Evolutionary conservation across 331 rosid species (phyloP), one percentile per base, ranked within the genome.

Genomic region (Ulmus americana): DNA sequence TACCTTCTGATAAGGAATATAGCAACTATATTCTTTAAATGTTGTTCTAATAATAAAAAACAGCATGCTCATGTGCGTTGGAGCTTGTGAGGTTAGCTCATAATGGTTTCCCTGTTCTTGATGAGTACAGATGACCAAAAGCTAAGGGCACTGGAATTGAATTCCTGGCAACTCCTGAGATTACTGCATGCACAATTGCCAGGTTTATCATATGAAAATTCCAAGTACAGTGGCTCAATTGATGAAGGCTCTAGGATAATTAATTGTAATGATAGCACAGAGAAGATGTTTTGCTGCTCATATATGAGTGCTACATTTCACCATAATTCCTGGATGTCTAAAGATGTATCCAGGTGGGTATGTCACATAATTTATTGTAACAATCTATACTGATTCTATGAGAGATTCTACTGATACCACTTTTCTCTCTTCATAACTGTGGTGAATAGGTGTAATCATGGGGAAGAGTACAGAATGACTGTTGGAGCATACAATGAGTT

Each of bases 81-180:
- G 46, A 68, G 47, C 45, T 55, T 35, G 54, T 55, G 72, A 43
- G 12, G 22, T 6, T 28, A 28, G 20, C 38, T 58, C 63, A 14
- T 67, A 2, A 67, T 65, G 54, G 14, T 66, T 55, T 15, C 28
- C 44, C 47, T 67, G 39, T 64, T 38, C 48, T 47, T 63, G 71
- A 40, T 68, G 74, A 67, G 38, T 59, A 63, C 76, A 92, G 97
- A 82, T 64, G 81, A 69, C 52, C 85, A 86, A 57, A 82, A 80
- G 65, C 76, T 88, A 78, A 86, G 89, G 80, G 95, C 86, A 40
- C 81, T 92, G 80, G 86, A 92, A 74, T 76, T 92, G 74, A 92
- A 86, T 82, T 80, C 97, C 60, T 88, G 97, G 95, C 96, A 92
- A 67, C 70, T 92, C 70, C 73, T 92, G 76, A 80, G 94, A 86